Base-by-base conservation (phyloP, 2,329 filamentous ascomycete species). In the Alternaria novae-zelandiae region DNA sequence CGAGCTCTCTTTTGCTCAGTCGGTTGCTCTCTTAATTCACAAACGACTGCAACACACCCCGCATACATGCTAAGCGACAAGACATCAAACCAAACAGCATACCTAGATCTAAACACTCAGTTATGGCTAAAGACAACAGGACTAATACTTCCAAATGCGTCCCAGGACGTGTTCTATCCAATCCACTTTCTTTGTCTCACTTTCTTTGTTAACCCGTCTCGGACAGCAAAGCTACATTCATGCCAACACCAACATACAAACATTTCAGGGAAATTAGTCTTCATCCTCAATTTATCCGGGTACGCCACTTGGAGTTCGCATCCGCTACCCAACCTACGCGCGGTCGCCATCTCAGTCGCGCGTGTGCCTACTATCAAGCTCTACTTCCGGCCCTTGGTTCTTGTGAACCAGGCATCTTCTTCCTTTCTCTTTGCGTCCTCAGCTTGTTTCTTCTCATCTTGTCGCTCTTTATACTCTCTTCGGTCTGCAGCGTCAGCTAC, bases 81-180 rank as follows among this genome's bases (percentile, higher is more conserved):
- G 8, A 25, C 25, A 25, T 25, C 7, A 25, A 3, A 9, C 2
- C 8, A 25, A 25, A 25, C 25, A 25, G 25, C 25, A 9, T 10
- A 26, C 30, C 3, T 6, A 2, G 7, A n/a, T 36, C 0, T 36
- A 0, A 36, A n/a, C 13, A n/a, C 32, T n/a, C 6, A 5, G 7
- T 6, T 7, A 36, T 36, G 15, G 15, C 13, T 4, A 36, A 25
- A 46, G 21, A 12, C 2, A n/a, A 25, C 13, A 25, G 6, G 20
- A 1, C 1, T 3, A 2, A 5, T 2, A 10, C 5, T n/a, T 46
- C 44, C 21, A 25, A 10, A 13, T n/a, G 21, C 11, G 21, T 46
- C 8, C 21, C 8, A n/a, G 17, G 8, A 20, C n/a, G 9, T 15
- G 15, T 49, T 41, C 10, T 3, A 9, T 11, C 17, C 4, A 49